Conservation (phyloP, 495 filamentous ascomycete genomes). For the Clavariopsis aquatica region DNA sequence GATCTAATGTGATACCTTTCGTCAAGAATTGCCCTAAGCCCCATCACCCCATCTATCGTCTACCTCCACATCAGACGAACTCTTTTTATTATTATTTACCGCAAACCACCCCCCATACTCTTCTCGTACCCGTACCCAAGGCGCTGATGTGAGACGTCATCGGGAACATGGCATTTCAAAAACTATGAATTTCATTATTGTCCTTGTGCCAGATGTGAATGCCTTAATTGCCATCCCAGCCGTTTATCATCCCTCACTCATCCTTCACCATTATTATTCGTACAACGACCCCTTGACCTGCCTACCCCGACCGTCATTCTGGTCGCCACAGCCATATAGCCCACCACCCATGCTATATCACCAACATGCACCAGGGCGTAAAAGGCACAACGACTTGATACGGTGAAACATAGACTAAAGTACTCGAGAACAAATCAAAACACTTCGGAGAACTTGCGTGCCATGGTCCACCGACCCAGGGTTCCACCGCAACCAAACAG, state of each 20-base stretch:
- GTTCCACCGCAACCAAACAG: background rate
- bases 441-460: background rate
- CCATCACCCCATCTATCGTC: background rate
- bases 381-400: background rate
- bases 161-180: background rate
- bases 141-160: constrained; percentile 26
- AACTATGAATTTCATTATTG: constrained; percentile 7
- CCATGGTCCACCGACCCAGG: background rate
- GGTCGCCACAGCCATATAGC: background rate
- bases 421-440: background rate
- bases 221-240: background rate
- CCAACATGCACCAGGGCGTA: background rate
- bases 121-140: too few relatives aligned
- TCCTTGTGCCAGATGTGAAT: background rate
- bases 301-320: background rate
- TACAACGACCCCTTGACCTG: background rate
- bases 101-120: too few relatives aligned
- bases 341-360: constrained; percentile 4
- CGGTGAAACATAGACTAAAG: background rate
- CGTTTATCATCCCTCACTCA: constrained; percentile 5
- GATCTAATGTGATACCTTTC: background rate
- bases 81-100: too few relatives aligned
- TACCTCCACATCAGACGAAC: too few relatives aligned
- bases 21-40: too few relatives aligned
- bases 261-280: too few relatives aligned